These are phyloP conservation scores for Elsinoe fawcettii DNA, from an alignment of 2,329 filamentous ascomycete species.

Conservation along the genomic window DNA sequence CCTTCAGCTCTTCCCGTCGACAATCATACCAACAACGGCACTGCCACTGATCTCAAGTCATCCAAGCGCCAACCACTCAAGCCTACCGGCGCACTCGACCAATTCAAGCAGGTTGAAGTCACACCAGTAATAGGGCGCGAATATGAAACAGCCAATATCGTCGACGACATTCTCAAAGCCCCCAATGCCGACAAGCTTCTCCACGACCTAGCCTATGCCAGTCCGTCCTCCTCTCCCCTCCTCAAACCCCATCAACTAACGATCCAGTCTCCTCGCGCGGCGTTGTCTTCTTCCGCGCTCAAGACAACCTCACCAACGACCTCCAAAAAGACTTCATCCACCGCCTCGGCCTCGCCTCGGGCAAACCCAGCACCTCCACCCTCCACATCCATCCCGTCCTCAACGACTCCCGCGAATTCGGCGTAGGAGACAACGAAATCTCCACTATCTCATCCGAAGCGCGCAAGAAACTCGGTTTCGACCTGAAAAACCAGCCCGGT, in stretches of 20 bases:
- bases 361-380: slow-evolving; percentile 48
- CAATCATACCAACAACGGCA: neutral
- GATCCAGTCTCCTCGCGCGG: slow-evolving; percentile 21
- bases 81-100: slow-evolving; percentile 19
- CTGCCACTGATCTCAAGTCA: neutral
- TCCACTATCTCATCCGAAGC: slow-evolving; percentile 34
- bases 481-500: slow-evolving; percentile 34
- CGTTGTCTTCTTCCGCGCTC: slow-evolving; percentile 25
- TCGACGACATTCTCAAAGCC: slow-evolving; percentile 21
- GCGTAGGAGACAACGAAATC: slow-evolving; percentile 33
- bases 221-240: neutral
- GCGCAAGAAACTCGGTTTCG: slow-evolving; percentile 30
- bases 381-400: slow-evolving; percentile 55
- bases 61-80: slow-evolving; percentile 7
- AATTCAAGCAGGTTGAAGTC: slow-evolving; percentile 20
- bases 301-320: slow-evolving; percentile 38
- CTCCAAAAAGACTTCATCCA: slow-evolving; percentile 48
- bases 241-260: neutral
- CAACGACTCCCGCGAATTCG: slow-evolving; percentile 38
- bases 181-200: slow-evolving; percentile 20
- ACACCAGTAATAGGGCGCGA: slow-evolving; percentile 23
- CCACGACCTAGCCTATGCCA: slow-evolving; percentile 22
- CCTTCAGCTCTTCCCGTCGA: slow-evolving; percentile 9
- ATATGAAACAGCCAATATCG: slow-evolving; percentile 19
- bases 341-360: slow-evolving; percentile 42